Conservation (phyloP, 2,329 filamentous ascomycete species). For the Hypoxylon sp. region DNA sequence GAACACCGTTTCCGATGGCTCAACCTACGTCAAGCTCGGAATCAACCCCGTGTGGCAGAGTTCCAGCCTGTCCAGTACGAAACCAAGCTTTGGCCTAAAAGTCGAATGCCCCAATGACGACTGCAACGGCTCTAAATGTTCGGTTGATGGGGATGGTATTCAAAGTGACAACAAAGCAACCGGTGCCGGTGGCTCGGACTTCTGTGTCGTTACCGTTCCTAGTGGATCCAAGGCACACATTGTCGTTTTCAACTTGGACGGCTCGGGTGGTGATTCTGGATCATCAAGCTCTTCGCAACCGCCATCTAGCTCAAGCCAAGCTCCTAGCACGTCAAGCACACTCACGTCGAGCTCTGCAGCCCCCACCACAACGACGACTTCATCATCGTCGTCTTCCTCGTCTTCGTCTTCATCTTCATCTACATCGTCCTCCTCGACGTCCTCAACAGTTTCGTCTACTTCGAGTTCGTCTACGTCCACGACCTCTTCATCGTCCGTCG, state of each 20-base stretch:
- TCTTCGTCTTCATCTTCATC: constrained; percentile 38
- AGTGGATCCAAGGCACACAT: constrained; percentile 73
- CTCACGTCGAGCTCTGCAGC: constrained; percentile 37
- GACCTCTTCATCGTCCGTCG: not conserved
- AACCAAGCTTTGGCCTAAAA: constrained; percentile 72
- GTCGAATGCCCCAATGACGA: constrained; percentile 72
- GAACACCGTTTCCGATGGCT: constrained; percentile 70
- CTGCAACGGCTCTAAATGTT: constrained; percentile 79
- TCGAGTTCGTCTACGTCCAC: constrained; percentile 9
- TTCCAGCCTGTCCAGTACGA: constrained; percentile 61
- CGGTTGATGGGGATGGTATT: constrained; percentile 72
- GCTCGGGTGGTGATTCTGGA: constrained; percentile 49
- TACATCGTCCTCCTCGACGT: constrained; percentile 23
- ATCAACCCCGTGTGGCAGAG: constrained; percentile 79
- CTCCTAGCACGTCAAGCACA: constrained; percentile 35
- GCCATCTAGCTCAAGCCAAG: constrained; percentile 46
- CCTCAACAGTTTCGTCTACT: not conserved
- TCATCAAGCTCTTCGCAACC: constrained; percentile 39
- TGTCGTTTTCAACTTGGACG: constrained; percentile 64
- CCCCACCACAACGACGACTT: constrained; percentile 38
- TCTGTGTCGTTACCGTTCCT: constrained; percentile 80
- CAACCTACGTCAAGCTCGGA: constrained; percentile 78
- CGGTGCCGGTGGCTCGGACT: constrained; percentile 73
- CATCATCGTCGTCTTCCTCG: constrained; percentile 23
- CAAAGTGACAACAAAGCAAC: constrained; percentile 60